These are phyloP conservation scores for Linum lewisii DNA, from an alignment of 345 rosid species.

Conservation along the genomic window DNA sequence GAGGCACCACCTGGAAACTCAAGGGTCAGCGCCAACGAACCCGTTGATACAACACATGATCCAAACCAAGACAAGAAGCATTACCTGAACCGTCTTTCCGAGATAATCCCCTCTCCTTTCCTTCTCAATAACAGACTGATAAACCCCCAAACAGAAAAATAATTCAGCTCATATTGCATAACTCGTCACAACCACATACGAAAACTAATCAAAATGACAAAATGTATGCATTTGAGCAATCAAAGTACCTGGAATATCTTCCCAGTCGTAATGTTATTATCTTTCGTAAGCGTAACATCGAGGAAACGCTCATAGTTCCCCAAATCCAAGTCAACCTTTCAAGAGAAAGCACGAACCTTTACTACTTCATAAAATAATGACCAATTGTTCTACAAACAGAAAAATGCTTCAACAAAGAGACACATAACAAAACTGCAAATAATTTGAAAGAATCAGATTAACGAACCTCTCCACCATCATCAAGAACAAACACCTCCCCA, in stretches of 20 bases:
- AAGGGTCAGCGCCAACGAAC: not conserved
- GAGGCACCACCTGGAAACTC: slow-evolving; percentile 25
- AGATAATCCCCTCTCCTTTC: slow-evolving; percentile 29
- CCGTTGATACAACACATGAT: not conserved
- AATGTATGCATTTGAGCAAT: slow-evolving; percentile 3
- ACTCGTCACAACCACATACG: slow-evolving; percentile 6
- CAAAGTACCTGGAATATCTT: slow-evolving; percentile 85
- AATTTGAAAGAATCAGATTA: slow-evolving; percentile 9
- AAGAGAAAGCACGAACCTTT: slow-evolving; percentile 14
- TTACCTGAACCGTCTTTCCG: slow-evolving; percentile 34
- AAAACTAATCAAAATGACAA: slow-evolving; percentile 3
- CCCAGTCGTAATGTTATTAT: slow-evolving; percentile 91
- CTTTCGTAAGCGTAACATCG: slow-evolving; percentile 75
- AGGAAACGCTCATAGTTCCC: slow-evolving; percentile 95
- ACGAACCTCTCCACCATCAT: slow-evolving; percentile 99
- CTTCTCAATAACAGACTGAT: slow-evolving; percentile 28
- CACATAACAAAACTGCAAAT: not conserved
- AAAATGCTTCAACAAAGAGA: not conserved
- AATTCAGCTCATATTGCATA: not conserved
- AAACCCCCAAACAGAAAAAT: not conserved
- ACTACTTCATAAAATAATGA: slow-evolving; percentile 7
- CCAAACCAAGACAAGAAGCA: not conserved
- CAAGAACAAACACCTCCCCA: slow-evolving; percentile 94
- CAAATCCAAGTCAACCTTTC: slow-evolving; percentile 90
- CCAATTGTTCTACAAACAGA: not conserved